A percentile compares a stretch with the other conserved stretches of the same genome.
Evolutionary conservation across 192 early-diverging fungal genomes (phyloP).

Genomic region (Cetraspora pellucida): DNA sequence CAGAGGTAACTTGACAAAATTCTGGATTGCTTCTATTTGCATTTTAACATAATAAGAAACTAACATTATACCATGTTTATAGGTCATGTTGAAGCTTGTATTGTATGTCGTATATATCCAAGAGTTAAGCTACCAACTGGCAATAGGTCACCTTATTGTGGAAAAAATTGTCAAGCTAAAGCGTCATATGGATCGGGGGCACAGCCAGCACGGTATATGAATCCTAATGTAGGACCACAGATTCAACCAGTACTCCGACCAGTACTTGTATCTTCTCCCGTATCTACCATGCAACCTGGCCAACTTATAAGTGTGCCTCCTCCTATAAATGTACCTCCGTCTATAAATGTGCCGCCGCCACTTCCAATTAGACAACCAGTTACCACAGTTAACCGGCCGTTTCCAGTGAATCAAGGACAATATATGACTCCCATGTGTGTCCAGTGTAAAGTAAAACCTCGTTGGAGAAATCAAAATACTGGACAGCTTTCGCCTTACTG

Average conservation of each 20-base stretch:
- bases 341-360: not conserved
- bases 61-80: not conserved
- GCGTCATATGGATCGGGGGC: not conserved
- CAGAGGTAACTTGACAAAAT: not conserved
- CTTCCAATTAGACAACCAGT: no score
- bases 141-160: not conserved
- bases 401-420: not conserved
- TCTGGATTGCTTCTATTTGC: not conserved
- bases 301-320: not conserved
- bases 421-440: not conserved
- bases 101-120: not conserved
- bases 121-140: not conserved
- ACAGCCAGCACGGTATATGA: not conserved
- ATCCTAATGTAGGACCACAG: not conserved
- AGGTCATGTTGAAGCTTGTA: slow-evolving; percentile 9
- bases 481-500: not conserved
- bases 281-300: not conserved
- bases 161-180: slow-evolving; percentile 2
- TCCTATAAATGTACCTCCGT: no score
- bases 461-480: not conserved
- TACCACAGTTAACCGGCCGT: not conserved
- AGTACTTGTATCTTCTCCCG: not conserved
- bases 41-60: not conserved
- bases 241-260: not conserved
- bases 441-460: not conserved